Base-by-base conservation (phyloP, 2,329 filamentous ascomycete species). In the Penicillium hesseltinei region DNA sequence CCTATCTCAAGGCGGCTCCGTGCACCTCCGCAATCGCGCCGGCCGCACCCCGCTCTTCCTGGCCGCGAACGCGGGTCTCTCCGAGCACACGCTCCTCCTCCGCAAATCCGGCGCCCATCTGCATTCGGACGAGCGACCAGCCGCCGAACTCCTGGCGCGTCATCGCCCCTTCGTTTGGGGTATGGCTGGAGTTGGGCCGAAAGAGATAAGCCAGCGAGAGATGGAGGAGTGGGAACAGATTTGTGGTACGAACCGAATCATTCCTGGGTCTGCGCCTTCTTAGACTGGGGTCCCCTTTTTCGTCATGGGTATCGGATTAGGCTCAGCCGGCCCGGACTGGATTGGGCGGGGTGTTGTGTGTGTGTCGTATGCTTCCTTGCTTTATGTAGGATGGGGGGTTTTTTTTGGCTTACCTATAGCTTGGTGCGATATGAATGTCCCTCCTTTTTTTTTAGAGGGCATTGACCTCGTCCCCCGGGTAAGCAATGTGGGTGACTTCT, bases 11-110 rank as follows among this genome's bases (percentile, higher is more conserved):
- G 83, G 83, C 52, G 82, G 80, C 13, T 84, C 82, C 17, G 83
- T 86, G 43, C 84, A 86, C 69, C 72, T 85, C 29, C 81, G 84
- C 53, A 86, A 86, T 69, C 78, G 81, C 58, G 77, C 77, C 55
- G 82, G 82, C 25, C 78, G 82, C 62, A 86, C 84, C 49, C 83
- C 84, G 57, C 75, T 86, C 49, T 86, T 83, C 69, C 73, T 86
- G 51, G 83, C 84, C 3, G 83, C 84, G 48, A 81, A 81, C 62
- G 81, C 81, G 31, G 82, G 83, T 47, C 71, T 84, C 54, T 69
- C 73, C 50, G 79, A 83, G 48, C 82, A 85, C 64, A 83, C 85
- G 57, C 66, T 74, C 60, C 74, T 84, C 45, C 74, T 86, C 47
- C 77, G 78, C 45, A 78, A 81, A 67, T 82, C 82, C 15, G 84